Conservation (phyloP, 2,329 filamentous ascomycete species). For the Colletotrichum sp. region DNA sequence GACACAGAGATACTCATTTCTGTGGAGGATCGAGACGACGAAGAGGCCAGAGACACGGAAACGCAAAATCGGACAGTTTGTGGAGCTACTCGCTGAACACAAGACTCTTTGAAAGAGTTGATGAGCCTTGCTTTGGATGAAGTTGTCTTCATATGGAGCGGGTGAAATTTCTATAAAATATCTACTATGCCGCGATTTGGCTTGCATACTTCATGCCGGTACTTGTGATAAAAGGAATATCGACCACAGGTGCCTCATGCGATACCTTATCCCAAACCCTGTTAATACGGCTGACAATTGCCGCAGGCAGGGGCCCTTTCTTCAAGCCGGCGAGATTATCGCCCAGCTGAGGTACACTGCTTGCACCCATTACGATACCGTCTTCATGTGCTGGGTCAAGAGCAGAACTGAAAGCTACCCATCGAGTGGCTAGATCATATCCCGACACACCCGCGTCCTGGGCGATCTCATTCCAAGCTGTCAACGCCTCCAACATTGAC, state of each 20-base stretch:
- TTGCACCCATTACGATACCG: background rate
- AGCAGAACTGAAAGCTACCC: background rate
- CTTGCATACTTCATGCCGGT: background rate
- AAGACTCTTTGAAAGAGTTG: constrained; percentile 29
- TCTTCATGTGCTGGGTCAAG: background rate
- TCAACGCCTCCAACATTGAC: background rate
- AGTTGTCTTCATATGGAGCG: too few species aligned
- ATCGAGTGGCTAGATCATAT: background rate
- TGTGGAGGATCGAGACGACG: constrained; percentile 50
- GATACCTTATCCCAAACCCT: background rate
- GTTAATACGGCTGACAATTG: background rate
- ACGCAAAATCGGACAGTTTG: constrained; percentile 44
- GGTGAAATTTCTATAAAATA: background rate
- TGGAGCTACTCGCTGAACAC: constrained; percentile 40
- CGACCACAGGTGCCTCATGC: background rate
- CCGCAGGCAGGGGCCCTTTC: background rate
- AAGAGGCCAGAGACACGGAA: constrained; percentile 38
- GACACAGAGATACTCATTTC: constrained; percentile 49
- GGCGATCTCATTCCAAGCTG: background rate
- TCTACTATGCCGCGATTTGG: background rate
- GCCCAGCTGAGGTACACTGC: background rate
- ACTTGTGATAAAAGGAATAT: background rate
- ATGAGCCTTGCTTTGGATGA: too few species aligned
- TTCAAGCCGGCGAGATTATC: background rate
- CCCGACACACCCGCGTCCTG: background rate